Conservation (phyloP, 768 basidiomycete genomes). For the Naganishia randhawae region DNA sequence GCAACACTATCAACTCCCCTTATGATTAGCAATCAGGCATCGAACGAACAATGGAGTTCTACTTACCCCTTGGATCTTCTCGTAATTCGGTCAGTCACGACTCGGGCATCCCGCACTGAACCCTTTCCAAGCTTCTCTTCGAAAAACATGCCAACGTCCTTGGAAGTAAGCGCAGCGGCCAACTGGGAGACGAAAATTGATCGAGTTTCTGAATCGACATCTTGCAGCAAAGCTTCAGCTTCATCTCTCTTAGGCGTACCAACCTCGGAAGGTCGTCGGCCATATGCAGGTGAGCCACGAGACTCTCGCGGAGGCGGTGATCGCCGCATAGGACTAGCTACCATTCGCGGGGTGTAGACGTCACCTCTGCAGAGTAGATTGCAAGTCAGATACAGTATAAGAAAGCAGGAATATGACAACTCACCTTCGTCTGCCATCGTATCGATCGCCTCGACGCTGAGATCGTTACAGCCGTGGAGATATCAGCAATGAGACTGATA, state of each 20-base stretch:
- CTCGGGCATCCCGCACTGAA: slow-evolving; percentile 88
- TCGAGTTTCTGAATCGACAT: slow-evolving; percentile 95
- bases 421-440: slow-evolving; percentile 17
- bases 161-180: slow-evolving; percentile 90
- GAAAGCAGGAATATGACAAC: not conserved
- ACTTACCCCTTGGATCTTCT: slow-evolving; percentile 94
- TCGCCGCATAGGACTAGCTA: slow-evolving; percentile 51
- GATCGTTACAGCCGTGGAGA: not conserved
- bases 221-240: slow-evolving; percentile 65
- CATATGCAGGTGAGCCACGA: slow-evolving; percentile 35
- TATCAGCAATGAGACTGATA: not conserved
- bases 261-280: slow-evolving; percentile 58
- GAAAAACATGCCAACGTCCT: slow-evolving; percentile 97
- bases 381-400: not conserved
- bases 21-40: not conserved
- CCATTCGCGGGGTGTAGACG: slow-evolving; percentile 49
- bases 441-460: slow-evolving; percentile 18
- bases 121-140: slow-evolving; percentile 93
- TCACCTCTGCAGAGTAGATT: not conserved
- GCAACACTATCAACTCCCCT: slow-evolving; percentile 68
- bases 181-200: slow-evolving; percentile 99
- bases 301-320: slow-evolving; percentile 15
- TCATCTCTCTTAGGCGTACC: slow-evolving; percentile 60
- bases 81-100: slow-evolving; percentile 91
- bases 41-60: slow-evolving; percentile 3